Conservation (phyloP, 306 rosid genomes). For the Arachis stenosperma region DNA sequence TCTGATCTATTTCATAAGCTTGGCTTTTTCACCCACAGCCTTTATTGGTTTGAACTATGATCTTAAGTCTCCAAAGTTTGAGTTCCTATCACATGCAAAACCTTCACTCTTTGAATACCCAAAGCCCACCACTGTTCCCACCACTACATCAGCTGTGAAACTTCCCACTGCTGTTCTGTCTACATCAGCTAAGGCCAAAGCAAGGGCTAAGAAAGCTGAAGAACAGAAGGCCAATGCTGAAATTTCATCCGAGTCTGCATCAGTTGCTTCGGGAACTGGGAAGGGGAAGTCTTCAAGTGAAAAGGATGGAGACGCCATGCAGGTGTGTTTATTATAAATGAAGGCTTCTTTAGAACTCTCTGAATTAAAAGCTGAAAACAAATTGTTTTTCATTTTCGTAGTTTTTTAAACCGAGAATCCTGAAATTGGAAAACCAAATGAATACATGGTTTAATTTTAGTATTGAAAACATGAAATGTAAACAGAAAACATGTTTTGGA, state of each 20-base stretch:
- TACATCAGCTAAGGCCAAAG: slow-evolving; percentile 96
- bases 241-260: slow-evolving; percentile 60
- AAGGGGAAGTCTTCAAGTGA: slow-evolving; percentile 77
- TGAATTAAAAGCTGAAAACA: not conserved
- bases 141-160: slow-evolving; percentile 82
- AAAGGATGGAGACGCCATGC: slow-evolving; percentile 91
- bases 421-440: not conserved
- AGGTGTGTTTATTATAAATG: slow-evolving; percentile 47
- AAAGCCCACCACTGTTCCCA: slow-evolving; percentile 80
- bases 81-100: slow-evolving; percentile 88
- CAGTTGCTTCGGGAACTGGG: slow-evolving; percentile 55
- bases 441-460: not conserved
- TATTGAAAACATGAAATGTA: not conserved
- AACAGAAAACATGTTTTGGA: not conserved
- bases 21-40: slow-evolving; percentile 94
- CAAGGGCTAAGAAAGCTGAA: slow-evolving; percentile 96
- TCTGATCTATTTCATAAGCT: slow-evolving; percentile 87
- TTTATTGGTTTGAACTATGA: slow-evolving; percentile 87
- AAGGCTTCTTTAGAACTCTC: not conserved
- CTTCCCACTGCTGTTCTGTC: slow-evolving; percentile 98
- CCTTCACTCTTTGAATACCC: slow-evolving; percentile 97
- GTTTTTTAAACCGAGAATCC: not conserved
- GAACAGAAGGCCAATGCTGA: slow-evolving; percentile 89
- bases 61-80: slow-evolving; percentile 88
- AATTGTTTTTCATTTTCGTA: no score